Evolutionary conservation across 2,329 filamentous ascomycete genomes (phyloP), one percentile per base, ranked within the genome.

Genomic region (Teratosphaeria nubilosa): DNA sequence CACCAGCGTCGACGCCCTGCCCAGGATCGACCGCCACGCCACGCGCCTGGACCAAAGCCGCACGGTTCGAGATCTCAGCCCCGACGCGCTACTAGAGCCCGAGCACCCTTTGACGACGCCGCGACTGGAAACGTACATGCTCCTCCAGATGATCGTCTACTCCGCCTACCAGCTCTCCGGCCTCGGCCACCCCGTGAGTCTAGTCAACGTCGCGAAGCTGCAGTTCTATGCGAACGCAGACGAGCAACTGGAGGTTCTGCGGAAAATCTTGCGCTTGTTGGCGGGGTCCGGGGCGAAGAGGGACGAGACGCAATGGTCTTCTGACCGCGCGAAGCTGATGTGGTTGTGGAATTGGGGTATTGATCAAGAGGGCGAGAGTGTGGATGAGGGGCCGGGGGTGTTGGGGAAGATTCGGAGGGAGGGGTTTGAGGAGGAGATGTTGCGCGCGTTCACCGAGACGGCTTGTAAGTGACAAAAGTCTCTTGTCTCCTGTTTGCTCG

Each of bases 301-400:
- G 30, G 84, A 88, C 56, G 85, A 88, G 59, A 78, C 78, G 34
- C 83, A 82, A 60, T 88, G 86, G 86, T 74, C 78, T 27, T 77
- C 75, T 56, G 79, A 82, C 13, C 80, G 87, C 58, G 80, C 80
- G 50, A 84, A 86, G 65, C 72, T 91, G 9, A 69, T 90, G 3
- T 92, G 88, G 88, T 76, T 92, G 31, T 83, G 85, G 68, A 80
- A 81, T 66, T 91, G 88, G 88, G 85, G 85, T 34, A 77, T 78
- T 25, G 77, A 81, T 59, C 73, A 63, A 14, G 68, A 74, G 54
- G 25, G 5, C 25, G 73, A 73, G 34, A 64, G 69, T 6, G 66
- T 68, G 53, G 50, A 63, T 27, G 72, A 58, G 37, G 75, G 73
- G 27, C 74, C 74, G 41, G 82, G 85, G 24, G 75, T 83, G 5